Evolutionary conservation across 2,329 filamentous ascomycete species (phyloP).

Genomic region (Xylariaceae sp.): DNA sequence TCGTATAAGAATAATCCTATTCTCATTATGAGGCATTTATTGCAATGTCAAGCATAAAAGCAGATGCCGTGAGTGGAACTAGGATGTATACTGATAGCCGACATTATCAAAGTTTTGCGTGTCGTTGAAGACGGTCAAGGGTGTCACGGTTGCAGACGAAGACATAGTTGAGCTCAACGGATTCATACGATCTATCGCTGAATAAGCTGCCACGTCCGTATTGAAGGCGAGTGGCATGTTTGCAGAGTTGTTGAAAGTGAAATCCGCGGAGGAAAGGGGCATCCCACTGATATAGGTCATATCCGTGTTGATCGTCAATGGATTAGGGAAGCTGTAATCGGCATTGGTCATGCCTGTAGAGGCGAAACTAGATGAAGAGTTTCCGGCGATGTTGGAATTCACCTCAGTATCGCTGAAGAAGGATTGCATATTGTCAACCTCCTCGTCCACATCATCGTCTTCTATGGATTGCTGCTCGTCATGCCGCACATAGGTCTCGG

Average conservation of each 20-base stretch:
- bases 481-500: constrained; percentile 55
- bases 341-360: constrained; percentile 10
- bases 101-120: constrained; percentile 36
- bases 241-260: constrained; percentile 36
- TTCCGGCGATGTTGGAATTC: constrained; percentile 35
- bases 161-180: constrained; percentile 39
- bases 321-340: constrained; percentile 33
- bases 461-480: constrained; percentile 39
- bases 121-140: constrained; percentile 37
- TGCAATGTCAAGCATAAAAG: not conserved
- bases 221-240: constrained; percentile 33
- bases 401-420: constrained; percentile 32
- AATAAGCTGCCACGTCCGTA: constrained; percentile 30
- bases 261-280: constrained; percentile 43
- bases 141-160: constrained; percentile 39
- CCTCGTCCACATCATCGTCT: constrained; percentile 50
- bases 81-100: constrained; percentile 37
- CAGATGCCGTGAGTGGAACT: constrained; percentile 15
- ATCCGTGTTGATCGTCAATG: constrained; percentile 30
- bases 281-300: constrained; percentile 33
- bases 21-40: not conserved
- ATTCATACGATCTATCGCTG: constrained; percentile 34
- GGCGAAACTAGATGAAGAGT: constrained; percentile 30
- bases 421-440: constrained; percentile 45
- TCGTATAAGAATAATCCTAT: not conserved